phyloP scores from a whole-genome alignment of 768 basidiomycete genomes.

The Exidia glandulosa region DNA sequence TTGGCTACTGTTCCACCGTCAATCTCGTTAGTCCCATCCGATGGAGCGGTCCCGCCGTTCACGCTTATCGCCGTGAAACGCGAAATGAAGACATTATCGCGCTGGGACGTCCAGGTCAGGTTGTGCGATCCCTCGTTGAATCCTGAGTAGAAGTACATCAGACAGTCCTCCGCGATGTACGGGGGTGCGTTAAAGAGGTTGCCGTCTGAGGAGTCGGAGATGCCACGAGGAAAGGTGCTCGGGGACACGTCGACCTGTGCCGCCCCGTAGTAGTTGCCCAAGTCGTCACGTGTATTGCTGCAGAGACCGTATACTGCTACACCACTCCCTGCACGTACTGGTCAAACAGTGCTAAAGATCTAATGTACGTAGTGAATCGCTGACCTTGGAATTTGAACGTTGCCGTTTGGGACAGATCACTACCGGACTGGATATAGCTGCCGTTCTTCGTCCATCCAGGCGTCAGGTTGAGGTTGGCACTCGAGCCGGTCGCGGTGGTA shows the following conservation, averaged over 20 bases:
- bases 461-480: background rate
- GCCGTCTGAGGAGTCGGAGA: background rate
- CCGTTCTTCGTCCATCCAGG: background rate
- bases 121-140: background rate
- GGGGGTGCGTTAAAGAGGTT: too few species aligned
- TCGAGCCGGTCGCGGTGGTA: background rate
- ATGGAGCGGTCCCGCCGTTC: background rate
- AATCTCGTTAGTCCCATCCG: too few species aligned
- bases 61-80: background rate
- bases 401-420: background rate
- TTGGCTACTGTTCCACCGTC: background rate
- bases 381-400: background rate
- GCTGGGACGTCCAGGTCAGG: background rate
- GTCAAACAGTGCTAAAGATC: background rate
- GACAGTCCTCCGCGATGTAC: background rate
- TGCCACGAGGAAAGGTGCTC: background rate
- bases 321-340: background rate
- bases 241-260: background rate
- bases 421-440: background rate
- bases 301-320: background rate
- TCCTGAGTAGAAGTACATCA: background rate
- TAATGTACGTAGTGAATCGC: background rate
- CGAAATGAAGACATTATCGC: background rate
- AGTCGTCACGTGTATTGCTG: background rate
- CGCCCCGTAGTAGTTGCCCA: background rate